Evolutionary conservation across 371 early-diverging fungal species (phyloP), one percentile per base, ranked within the genome.

Genomic region (Nosema muscidifuracis): DNA sequence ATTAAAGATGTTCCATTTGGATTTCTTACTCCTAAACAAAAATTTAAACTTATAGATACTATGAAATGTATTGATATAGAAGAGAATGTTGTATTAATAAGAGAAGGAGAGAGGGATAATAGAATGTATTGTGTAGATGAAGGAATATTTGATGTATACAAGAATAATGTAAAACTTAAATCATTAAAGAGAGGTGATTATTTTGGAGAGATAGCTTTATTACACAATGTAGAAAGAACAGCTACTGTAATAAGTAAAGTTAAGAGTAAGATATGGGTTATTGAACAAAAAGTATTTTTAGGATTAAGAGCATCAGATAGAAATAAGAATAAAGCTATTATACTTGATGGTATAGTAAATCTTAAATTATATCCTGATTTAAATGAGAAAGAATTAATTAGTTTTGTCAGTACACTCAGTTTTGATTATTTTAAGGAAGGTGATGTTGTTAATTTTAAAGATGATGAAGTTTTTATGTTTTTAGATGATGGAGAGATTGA

Each of bases 81-180:
- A 12, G 57, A 61, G 22, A 89, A 87, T 26, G 89, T 89, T 69
- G 87, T 84, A 50, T 87, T 97, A 40, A 94, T 95, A 75, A 87
- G 86, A 61, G 95, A 97, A 82, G 96, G 94, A 40, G 95, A 88
- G 51, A 89, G 91, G 12, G 95, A 94, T 42, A 94, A 93, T 84
- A 93, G 85, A 83, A 95, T 95, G 80, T 95, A 95, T 82, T 89
- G 94, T 12, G 93, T 94, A 28, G 96, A 95, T 77, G 86, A 86
- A 33, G 97, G 97, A 55, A 86, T 88, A 24, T 88, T 95, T 81
- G 94, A 94, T 75, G 90, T 94, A 44, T 89, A 87, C 81, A 90
- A 93, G 9, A 66, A 83, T 31, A 80, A 84, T 40, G 68, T 74
- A 22, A 51, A 20, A 81, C 77, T 64, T 77, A 55, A 57, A 67